Percentiles rank a stretch among this genome's conserved stretches.
These are phyloP conservation scores for Begonia loranthoides DNA, from an alignment of 306 rosid genomes.

Conservation along the genomic window DNA sequence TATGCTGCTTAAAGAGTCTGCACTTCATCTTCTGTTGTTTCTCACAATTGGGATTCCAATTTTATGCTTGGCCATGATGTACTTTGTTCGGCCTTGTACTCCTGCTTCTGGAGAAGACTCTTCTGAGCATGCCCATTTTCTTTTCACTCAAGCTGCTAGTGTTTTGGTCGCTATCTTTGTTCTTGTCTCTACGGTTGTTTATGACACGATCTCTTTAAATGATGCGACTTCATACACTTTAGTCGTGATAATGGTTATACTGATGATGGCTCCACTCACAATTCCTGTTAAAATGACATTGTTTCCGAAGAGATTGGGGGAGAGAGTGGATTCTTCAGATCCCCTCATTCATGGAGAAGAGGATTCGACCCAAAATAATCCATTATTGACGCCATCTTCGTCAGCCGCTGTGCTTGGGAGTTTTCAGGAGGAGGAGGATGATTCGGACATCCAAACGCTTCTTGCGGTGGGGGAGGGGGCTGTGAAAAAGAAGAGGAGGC, in stretches of 20 bases:
- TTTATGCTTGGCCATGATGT: conserved; percentile 56
- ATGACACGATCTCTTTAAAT: conserved; percentile 27
- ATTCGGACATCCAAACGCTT: conserved; percentile 54
- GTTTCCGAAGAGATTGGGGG: conserved; percentile 28
- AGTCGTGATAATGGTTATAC: conserved; percentile 45
- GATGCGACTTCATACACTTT: conserved; percentile 34
- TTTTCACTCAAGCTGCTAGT: conserved; percentile 58
- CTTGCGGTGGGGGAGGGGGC: conserved; percentile 88
- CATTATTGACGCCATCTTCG: conserved; percentile 49
- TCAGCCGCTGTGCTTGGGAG: conserved; percentile 38
- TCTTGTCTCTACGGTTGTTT: conserved; percentile 26
- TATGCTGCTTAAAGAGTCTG: conserved; percentile 34
- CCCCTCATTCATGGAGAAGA: conserved; percentile 22
- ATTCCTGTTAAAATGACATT: conserved; percentile 77
- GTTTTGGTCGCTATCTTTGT: conserved; percentile 57
- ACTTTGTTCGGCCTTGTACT: conserved; percentile 55
- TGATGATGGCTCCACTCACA: conserved; percentile 54
- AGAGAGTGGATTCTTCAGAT: conserved; percentile 25
- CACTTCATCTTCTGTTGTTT: conserved; percentile 38
- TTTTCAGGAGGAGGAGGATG: conserved; percentile 40
- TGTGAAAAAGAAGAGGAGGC: conserved; percentile 52
- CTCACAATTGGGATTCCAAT: conserved; percentile 51
- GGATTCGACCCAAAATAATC: conserved; percentile 25
- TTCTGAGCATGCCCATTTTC: conserved; percentile 55
- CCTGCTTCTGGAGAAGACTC: conserved; percentile 83